Percentiles rank a stretch among this genome's conserved stretches.
phyloP scores from a whole-genome alignment of 768 basidiomycete species.

The Cyathus striatus region DNA sequence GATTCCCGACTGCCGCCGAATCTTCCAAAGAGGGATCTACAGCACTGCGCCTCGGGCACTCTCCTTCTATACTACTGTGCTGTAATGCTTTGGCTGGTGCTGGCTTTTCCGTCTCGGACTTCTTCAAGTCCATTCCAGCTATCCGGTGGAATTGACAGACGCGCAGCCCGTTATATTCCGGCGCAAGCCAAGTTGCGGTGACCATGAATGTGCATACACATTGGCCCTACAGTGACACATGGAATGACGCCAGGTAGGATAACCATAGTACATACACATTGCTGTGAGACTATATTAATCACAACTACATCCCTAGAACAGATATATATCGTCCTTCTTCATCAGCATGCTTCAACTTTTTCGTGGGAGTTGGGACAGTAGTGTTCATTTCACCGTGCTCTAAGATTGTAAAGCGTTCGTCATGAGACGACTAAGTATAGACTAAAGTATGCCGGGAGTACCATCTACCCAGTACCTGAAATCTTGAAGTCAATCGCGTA shows the following conservation, averaged over 20 bases:
- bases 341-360: neutral
- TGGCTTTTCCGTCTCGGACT: conserved; percentile 1
- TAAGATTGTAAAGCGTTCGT: conserved; percentile 5
- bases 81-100: conserved; percentile 3
- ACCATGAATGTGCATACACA: no score
- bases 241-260: conserved; percentile 5
- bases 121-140: conserved; percentile 3
- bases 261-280: no score
- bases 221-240: no score
- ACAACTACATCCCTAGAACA: neutral
- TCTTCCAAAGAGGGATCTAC: no score
- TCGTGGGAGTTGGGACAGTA: conserved; percentile 3
- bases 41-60: conserved; percentile 2
- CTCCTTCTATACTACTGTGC: conserved; percentile 4
- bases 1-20: no score
- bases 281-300: no score
- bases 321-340: neutral
- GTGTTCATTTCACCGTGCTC: neutral
- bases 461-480: conserved; percentile 2
- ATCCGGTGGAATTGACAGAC: neutral
- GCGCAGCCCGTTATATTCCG: neutral
- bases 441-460: conserved; percentile 2
- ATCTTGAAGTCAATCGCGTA: neutral
- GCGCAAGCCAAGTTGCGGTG: no score
- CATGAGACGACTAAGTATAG: conserved; percentile 5